Conservation (phyloP, 2,329 filamentous ascomycete species). For the Diplodia mutila region DNA sequence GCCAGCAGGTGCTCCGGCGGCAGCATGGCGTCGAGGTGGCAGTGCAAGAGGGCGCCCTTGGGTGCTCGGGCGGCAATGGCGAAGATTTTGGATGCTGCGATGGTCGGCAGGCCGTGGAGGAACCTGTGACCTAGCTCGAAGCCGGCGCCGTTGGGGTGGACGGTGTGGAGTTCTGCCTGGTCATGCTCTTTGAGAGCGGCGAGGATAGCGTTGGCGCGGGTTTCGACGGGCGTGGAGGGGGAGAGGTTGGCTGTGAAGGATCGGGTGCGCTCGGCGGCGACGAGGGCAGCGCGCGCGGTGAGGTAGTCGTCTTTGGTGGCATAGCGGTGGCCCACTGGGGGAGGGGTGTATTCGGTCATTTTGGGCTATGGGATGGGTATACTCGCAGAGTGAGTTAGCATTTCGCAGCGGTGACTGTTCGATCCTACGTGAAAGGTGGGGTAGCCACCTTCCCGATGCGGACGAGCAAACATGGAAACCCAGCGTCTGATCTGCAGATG, state of each 20-base stretch:
- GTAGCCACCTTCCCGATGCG: background rate
- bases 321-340: slow-evolving; percentile 1
- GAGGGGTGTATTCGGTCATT: background rate
- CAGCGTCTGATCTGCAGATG: background rate
- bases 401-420: background rate
- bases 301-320: background rate
- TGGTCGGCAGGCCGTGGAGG: slow-evolving; percentile 5
- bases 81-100: background rate
- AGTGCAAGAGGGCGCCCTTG: slow-evolving; percentile 14
- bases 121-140: slow-evolving; percentile 8
- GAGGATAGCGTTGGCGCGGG: background rate
- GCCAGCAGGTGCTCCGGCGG: slow-evolving; percentile 2
- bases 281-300: slow-evolving; percentile 4
- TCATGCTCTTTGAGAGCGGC: background rate
- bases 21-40: slow-evolving; percentile 18
- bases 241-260: background rate
- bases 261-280: slow-evolving; percentile 7
- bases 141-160: background rate
- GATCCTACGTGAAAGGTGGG: background rate
- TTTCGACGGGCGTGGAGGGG: background rate
- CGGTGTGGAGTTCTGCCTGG: background rate
- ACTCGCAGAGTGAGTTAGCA: too few species aligned
- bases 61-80: background rate
- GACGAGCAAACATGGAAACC: background rate
- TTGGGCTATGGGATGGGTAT: background rate